phyloP scores from a whole-genome alignment of 1,139 yeast genomes.

The Hansenula sp. region DNA sequence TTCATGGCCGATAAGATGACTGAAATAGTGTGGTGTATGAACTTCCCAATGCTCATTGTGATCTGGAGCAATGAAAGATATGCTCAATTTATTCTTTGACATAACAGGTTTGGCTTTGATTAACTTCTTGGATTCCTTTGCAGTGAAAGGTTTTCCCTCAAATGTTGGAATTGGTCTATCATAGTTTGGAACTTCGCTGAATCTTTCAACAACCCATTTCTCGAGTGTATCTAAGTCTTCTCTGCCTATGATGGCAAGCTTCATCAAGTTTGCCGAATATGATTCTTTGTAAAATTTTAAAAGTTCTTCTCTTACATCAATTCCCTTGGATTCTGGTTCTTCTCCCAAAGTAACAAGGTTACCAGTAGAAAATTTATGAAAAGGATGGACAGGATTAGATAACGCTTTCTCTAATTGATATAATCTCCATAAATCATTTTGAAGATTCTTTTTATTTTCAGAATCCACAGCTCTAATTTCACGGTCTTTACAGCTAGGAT shows the following conservation, averaged over 20 bases:
- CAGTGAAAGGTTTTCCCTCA: conserved; percentile 36
- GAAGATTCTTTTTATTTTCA: conserved; percentile 91
- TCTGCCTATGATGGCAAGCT: conserved; percentile 77
- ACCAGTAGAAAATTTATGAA: conserved; percentile 73
- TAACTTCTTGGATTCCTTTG: conserved; percentile 46
- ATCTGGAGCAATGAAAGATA: conserved; percentile 74
- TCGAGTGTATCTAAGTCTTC: conserved; percentile 72
- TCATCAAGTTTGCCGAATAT: conserved; percentile 80
- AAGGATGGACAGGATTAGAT: conserved; percentile 70
- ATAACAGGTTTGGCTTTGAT: conserved; percentile 77
- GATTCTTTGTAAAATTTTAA: conserved; percentile 56
- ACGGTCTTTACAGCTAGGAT: conserved; percentile 77
- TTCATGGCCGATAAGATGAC: conserved; percentile 91
- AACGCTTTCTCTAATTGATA: conserved; percentile 78
- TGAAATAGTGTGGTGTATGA: conserved; percentile 64
- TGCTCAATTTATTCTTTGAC: conserved; percentile 64
- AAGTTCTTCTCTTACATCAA: conserved; percentile 62
- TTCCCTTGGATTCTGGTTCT: conserved; percentile 42
- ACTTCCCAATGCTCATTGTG: conserved; percentile 59
- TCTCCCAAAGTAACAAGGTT: conserved; percentile 57
- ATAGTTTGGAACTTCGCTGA: conserved; percentile 57
- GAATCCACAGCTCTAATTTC: conserved; percentile 95
- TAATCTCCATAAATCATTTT: conserved; percentile 84
- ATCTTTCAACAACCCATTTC: conserved; percentile 64
- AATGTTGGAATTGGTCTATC: conserved; percentile 48